phyloP scores from a whole-genome alignment of 1,284 basidiomycete genomes.

The Laetiporus sulphureus region DNA sequence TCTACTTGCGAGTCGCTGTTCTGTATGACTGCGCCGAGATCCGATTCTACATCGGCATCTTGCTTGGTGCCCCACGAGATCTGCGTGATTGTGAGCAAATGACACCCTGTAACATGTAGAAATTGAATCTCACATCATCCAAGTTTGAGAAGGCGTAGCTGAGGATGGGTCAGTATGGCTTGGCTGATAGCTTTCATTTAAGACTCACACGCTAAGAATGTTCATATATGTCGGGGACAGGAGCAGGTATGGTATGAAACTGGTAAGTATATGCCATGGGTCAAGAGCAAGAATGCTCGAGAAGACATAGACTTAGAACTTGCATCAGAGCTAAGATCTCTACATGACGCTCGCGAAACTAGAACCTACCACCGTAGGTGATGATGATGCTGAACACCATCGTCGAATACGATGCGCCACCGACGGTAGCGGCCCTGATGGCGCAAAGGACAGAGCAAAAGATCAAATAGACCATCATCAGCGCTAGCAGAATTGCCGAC shows the following conservation, averaged over 20 bases:
- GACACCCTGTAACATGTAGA: too few species aligned
- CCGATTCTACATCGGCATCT: conserved; percentile 58
- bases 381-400: conserved; percentile 84
- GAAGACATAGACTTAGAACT: conserved; percentile 54
- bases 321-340: neutral
- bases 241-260: conserved; percentile 85
- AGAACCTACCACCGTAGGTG: conserved; percentile 79
- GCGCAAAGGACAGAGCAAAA: conserved; percentile 73
- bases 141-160: neutral
- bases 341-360: neutral
- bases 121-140: neutral
- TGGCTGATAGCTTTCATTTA: too few species aligned
- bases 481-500: conserved; percentile 70
- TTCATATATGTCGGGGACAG: conserved; percentile 88
- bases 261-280: conserved; percentile 91
- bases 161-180: too few species aligned
- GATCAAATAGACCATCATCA: conserved; percentile 80
- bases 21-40: conserved; percentile 78
- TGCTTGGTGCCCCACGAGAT: conserved; percentile 49
- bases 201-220: neutral
- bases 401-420: conserved; percentile 57
- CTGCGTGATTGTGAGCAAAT: neutral
- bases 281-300: conserved; percentile 87
- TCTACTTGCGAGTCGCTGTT: conserved; percentile 80
- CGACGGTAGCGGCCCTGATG: conserved; percentile 59